phyloP scores from a whole-genome alignment of 768 basidiomycete genomes.

The button mushroom (Agaricus bisporus) region DNA sequence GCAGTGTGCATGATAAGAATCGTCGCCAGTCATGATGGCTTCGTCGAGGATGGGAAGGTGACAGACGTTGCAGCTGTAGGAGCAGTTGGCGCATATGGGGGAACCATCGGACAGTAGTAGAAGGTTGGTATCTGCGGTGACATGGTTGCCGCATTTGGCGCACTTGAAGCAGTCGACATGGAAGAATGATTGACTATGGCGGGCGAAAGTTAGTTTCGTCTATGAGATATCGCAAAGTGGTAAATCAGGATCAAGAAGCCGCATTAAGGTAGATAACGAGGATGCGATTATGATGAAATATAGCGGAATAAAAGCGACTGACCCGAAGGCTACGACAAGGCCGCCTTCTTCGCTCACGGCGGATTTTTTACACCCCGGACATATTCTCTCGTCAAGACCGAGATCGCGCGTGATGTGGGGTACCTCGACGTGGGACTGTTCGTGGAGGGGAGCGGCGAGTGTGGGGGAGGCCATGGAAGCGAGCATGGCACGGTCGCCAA shows the following conservation, averaged over 20 bases:
- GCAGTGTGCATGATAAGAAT: slow-evolving; percentile 97
- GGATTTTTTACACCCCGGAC: slow-evolving; percentile 79
- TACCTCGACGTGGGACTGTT: slow-evolving; percentile 30
- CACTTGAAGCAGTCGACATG: slow-evolving; percentile 96
- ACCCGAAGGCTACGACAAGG: slow-evolving; percentile 96
- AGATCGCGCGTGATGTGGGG: slow-evolving; percentile 15
- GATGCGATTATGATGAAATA: neutral
- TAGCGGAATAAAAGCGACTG: slow-evolving; percentile 24
- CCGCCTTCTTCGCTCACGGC: slow-evolving; percentile 79
- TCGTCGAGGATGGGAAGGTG: slow-evolving; percentile 93
- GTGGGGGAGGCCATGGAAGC: slow-evolving; percentile 18
- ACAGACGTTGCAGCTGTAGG: slow-evolving; percentile 95
- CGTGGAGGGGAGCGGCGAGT: slow-evolving; percentile 22
- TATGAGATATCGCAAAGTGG: neutral
- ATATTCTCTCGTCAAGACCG: slow-evolving; percentile 50
- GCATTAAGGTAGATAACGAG: neutral
- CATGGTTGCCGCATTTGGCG: slow-evolving; percentile 88
- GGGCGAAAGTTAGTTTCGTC: slow-evolving; percentile 9
- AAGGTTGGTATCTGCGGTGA: slow-evolving; percentile 96
- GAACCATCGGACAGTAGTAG: slow-evolving; percentile 93
- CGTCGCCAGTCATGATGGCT: slow-evolving; percentile 99
- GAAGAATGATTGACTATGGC: slow-evolving; percentile 80
- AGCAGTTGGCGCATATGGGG: slow-evolving; percentile 93
- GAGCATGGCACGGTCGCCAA: slow-evolving; percentile 18
- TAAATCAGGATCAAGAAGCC: neutral